phyloP scores from a whole-genome alignment of 495 filamentous ascomycete genomes.

The Paragyromitra xinjiangensis region DNA sequence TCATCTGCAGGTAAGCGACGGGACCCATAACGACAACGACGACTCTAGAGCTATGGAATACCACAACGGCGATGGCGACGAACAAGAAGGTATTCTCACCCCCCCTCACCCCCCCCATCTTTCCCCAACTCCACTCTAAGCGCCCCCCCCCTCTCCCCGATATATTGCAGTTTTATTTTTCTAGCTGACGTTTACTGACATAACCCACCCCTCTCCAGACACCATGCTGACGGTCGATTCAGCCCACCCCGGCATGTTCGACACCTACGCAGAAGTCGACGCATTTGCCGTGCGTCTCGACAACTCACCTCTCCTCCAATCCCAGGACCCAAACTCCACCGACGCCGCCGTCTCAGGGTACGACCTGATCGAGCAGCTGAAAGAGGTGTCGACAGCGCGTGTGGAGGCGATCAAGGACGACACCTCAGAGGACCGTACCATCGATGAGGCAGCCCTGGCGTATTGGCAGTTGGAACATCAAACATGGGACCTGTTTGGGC shows the following conservation, averaged over 20 bases:
- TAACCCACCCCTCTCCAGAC: slow-evolving; percentile 27
- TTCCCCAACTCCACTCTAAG: slow-evolving; percentile 5
- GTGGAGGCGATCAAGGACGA: slow-evolving; percentile 59
- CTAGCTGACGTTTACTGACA: slow-evolving; percentile 28
- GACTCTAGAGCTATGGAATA: slow-evolving; percentile 47
- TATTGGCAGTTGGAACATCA: slow-evolving; percentile 76
- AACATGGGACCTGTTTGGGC: slow-evolving; percentile 85
- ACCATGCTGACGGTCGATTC: slow-evolving; percentile 47
- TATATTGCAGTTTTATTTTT: slow-evolving; percentile 20
- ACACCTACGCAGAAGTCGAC: slow-evolving; percentile 65
- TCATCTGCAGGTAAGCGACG: slow-evolving; percentile 54
- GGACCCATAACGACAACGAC: slow-evolving; percentile 52
- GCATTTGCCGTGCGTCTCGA: slow-evolving; percentile 73
- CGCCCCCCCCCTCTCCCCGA: background rate
- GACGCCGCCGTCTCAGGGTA: slow-evolving; percentile 36
- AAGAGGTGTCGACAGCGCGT: slow-evolving; percentile 53
- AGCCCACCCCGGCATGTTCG: slow-evolving; percentile 23
- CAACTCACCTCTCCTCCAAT: slow-evolving; percentile 60
- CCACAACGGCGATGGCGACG: slow-evolving; percentile 40
- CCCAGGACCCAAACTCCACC: slow-evolving; percentile 15
- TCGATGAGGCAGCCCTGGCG: slow-evolving; percentile 38
- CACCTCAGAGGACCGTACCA: slow-evolving; percentile 52
- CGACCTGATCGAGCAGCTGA: slow-evolving; percentile 40
- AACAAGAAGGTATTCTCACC: slow-evolving; percentile 47
- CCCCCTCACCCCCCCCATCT: slow-evolving; percentile 18